phyloP scores from a whole-genome alignment of 805 yeast genomes.

The Schwanniomyces vanrijiae region DNA sequence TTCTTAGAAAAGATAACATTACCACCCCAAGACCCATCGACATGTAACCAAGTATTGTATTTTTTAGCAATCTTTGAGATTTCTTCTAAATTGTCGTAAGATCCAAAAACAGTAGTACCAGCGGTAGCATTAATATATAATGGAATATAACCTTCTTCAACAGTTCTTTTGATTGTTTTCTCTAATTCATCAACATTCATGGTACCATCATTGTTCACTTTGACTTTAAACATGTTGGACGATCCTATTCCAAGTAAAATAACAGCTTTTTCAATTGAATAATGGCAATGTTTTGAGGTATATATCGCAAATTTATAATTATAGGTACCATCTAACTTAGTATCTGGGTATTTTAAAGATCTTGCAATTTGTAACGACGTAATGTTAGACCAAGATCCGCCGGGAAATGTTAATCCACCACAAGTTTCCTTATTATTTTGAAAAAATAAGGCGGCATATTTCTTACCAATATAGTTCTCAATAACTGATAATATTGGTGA shows the following conservation, averaged over 20 bases:
- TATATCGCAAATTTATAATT: constrained; percentile 62
- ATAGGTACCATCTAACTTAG: constrained; percentile 60
- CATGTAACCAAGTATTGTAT: constrained; percentile 71
- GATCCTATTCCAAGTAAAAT: constrained; percentile 73
- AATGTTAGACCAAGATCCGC: constrained; percentile 85
- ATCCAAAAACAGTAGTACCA: constrained; percentile 86
- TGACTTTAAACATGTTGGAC: constrained; percentile 59
- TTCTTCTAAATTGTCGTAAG: constrained; percentile 66
- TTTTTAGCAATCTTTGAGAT: constrained; percentile 55
- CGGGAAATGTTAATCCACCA: constrained; percentile 84
- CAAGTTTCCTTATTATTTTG: constrained; percentile 42
- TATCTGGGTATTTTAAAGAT: constrained; percentile 62
- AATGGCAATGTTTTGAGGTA: constrained; percentile 72
- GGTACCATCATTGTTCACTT: constrained; percentile 54
- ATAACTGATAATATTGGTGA: constrained; percentile 77
- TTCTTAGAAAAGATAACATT: constrained; percentile 65
- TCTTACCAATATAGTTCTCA: constrained; percentile 65
- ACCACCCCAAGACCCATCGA: constrained; percentile 93
- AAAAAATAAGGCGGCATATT: constrained; percentile 68
- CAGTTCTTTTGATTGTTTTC: constrained; percentile 41
- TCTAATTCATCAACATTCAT: constrained; percentile 54
- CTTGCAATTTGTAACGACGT: constrained; percentile 78
- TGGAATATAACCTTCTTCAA: constrained; percentile 62
- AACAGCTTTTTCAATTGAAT: constrained; percentile 80
- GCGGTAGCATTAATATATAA: constrained; percentile 81